Conservation (phyloP, 2,329 filamentous ascomycete genomes). For the Claviceps pazoutovae region DNA sequence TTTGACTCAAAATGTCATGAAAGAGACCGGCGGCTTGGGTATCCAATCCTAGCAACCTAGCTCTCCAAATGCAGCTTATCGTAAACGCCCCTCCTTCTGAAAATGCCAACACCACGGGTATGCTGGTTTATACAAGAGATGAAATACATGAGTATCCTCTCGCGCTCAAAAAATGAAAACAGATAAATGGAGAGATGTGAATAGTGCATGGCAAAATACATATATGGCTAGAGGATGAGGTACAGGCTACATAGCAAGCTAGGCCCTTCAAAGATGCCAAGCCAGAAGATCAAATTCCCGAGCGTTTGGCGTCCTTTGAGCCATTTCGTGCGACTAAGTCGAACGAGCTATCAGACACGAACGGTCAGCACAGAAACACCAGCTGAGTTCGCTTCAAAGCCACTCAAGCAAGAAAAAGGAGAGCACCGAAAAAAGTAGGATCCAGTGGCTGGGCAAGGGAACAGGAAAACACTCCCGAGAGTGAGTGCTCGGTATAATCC, state of each 20-base stretch:
- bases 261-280: conserved; percentile 64
- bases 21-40: too few relatives aligned
- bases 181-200: not conserved
- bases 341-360: conserved; percentile 34
- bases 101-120: not conserved
- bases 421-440: conserved; percentile 36
- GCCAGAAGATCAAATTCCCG: conserved; percentile 66
- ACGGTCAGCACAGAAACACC: too few relatives aligned
- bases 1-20: too few relatives aligned
- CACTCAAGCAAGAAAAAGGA: not conserved
- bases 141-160: not conserved
- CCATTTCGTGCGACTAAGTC: conserved; percentile 51
- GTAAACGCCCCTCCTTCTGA: too few relatives aligned
- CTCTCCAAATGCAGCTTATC: too few relatives aligned
- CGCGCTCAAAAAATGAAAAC: not conserved
- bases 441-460: conserved; percentile 26
- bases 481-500: too few relatives aligned
- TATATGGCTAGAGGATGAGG: conserved; percentile 32
- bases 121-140: not conserved
- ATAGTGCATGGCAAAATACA: not conserved
- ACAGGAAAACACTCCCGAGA: not conserved
- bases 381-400: not conserved
- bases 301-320: conserved; percentile 47
- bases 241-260: conserved; percentile 51
- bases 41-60: too few relatives aligned